phyloP scores from a whole-genome alignment of 2,329 filamentous ascomycete genomes.

The Scopulariopsis brevicaulis region DNA sequence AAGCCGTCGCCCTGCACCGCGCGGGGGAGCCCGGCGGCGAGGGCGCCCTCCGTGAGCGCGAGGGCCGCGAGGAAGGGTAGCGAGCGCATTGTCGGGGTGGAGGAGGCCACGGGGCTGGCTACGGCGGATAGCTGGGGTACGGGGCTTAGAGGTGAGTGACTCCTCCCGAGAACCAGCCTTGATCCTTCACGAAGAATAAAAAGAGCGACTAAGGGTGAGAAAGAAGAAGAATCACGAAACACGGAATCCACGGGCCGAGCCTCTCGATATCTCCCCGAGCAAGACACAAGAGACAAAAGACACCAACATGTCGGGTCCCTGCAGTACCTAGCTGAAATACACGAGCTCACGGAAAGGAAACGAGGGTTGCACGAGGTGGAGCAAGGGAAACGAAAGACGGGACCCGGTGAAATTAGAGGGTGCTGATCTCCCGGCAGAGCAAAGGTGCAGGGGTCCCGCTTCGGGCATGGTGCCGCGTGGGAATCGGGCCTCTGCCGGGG shows the following conservation, averaged over 20 bases:
- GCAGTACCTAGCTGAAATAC: neutral
- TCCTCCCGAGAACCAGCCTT: neutral
- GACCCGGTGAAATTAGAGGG: neutral
- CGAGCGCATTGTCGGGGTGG: neutral
- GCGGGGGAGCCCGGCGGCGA: conserved; percentile 13
- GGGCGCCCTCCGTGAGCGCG: conserved; percentile 5
- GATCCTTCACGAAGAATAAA: too few relatives aligned
- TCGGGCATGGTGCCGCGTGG: neutral
- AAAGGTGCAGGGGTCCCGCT: neutral
- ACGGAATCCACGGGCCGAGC: neutral
- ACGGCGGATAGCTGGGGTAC: neutral
- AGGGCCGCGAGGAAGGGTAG: neutral
- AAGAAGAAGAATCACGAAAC: neutral
- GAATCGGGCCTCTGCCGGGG: neutral
- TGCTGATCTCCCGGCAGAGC: neutral
- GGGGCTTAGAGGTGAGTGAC: too few relatives aligned
- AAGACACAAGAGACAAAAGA: neutral
- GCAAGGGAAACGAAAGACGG: neutral
- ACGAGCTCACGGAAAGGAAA: neutral
- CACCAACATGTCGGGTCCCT: neutral
- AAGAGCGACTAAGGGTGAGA: neutral
- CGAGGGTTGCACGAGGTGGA: neutral
- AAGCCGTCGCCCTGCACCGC: conserved; percentile 22
- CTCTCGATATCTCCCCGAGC: neutral
- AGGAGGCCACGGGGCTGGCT: neutral